Evolutionary conservation across 2,329 filamentous ascomycete genomes (phyloP).

Genomic region (Penicillium palitans): DNA sequence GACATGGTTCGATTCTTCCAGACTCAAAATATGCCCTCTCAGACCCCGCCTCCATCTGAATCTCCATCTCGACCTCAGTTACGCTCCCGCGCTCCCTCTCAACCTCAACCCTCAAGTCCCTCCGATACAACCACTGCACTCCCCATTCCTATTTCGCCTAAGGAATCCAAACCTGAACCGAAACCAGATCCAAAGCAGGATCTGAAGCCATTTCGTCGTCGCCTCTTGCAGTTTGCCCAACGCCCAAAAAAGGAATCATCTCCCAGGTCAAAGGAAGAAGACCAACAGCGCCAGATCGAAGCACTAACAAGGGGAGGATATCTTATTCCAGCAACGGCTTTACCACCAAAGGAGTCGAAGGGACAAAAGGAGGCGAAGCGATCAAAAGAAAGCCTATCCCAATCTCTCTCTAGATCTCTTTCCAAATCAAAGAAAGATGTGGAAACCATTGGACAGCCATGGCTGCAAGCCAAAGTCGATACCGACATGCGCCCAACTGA

Average conservation of each 20-base stretch:
- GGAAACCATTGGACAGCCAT: slow-evolving; percentile 41
- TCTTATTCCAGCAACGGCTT: slow-evolving; percentile 23
- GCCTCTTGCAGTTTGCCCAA: slow-evolving; percentile 37
- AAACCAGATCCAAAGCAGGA: slow-evolving; percentile 17
- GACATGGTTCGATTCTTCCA: slow-evolving; percentile 42
- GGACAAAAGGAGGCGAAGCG: slow-evolving; percentile 8
- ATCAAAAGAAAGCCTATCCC: slow-evolving; percentile 14
- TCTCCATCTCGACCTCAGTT: slow-evolving; percentile 12
- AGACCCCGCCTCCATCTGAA: slow-evolving; percentile 7
- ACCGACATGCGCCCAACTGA: slow-evolving; percentile 14
- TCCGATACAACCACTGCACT: slow-evolving; percentile 30
- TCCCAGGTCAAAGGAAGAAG: slow-evolving; percentile 27
- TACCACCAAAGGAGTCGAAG: slow-evolving; percentile 13
- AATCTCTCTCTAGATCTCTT: slow-evolving; percentile 21
- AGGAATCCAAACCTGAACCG: slow-evolving; percentile 1
- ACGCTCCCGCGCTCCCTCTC: slow-evolving; percentile 1
- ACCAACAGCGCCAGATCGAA: slow-evolving; percentile 30
- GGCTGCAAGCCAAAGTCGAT: slow-evolving; percentile 34
- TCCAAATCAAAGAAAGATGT: slow-evolving; percentile 38
- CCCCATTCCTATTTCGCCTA: slow-evolving; percentile 25
- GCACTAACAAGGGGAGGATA: slow-evolving; percentile 35
- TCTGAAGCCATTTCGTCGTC: slow-evolving; percentile 35
- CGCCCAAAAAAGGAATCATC: slow-evolving; percentile 31
- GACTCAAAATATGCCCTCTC: slow-evolving; percentile 25
- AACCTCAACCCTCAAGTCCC: slow-evolving; percentile 8